These are phyloP conservation scores for Priceomyces carsonii DNA, from an alignment of 805 yeast genomes.

Conservation along the genomic window DNA sequence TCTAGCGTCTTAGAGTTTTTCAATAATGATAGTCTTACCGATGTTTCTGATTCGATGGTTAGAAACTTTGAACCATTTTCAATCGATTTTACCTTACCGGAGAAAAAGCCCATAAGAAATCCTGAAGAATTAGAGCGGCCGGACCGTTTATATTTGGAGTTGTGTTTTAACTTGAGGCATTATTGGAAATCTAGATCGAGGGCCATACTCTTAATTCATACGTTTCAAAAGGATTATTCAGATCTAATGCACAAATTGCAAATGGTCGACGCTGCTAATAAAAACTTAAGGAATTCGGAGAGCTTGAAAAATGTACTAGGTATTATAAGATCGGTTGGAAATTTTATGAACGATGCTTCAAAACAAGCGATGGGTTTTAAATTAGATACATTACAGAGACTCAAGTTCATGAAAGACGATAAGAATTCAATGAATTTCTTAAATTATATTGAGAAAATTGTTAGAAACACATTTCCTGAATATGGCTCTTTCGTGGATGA, in stretches of 20 bases:
- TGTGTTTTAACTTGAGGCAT: slow-evolving; percentile 78
- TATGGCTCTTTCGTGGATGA: slow-evolving; percentile 76
- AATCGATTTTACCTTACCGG: slow-evolving; percentile 58
- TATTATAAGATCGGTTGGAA: slow-evolving; percentile 87
- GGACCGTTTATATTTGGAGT: slow-evolving; percentile 79
- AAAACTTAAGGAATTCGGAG: slow-evolving; percentile 62
- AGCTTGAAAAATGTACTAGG: slow-evolving; percentile 74
- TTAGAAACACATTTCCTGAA: slow-evolving; percentile 84
- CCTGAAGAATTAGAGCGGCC: slow-evolving; percentile 80
- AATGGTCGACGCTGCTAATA: slow-evolving; percentile 71
- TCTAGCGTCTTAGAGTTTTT: slow-evolving; percentile 82
- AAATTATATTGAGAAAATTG: slow-evolving; percentile 87
- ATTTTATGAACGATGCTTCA: slow-evolving; percentile 91
- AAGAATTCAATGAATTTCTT: slow-evolving; percentile 84
- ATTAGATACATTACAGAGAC: slow-evolving; percentile 82
- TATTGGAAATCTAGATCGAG: slow-evolving; percentile 94
- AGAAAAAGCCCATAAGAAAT: slow-evolving; percentile 56
- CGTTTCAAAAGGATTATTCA: slow-evolving; percentile 75
- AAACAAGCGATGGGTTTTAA: slow-evolving; percentile 94
- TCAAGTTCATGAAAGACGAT: slow-evolving; percentile 88
- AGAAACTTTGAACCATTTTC: slow-evolving; percentile 80
- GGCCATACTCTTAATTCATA: slow-evolving; percentile 68
- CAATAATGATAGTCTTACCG: slow-evolving; percentile 70
- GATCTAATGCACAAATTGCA: slow-evolving; percentile 70
- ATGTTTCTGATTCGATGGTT: slow-evolving; percentile 68